A percentile compares a stretch with the other conserved stretches of the same genome.
Evolutionary conservation across 2,329 filamentous ascomycete genomes (phyloP).

Genomic region (Alternaria sp.): DNA sequence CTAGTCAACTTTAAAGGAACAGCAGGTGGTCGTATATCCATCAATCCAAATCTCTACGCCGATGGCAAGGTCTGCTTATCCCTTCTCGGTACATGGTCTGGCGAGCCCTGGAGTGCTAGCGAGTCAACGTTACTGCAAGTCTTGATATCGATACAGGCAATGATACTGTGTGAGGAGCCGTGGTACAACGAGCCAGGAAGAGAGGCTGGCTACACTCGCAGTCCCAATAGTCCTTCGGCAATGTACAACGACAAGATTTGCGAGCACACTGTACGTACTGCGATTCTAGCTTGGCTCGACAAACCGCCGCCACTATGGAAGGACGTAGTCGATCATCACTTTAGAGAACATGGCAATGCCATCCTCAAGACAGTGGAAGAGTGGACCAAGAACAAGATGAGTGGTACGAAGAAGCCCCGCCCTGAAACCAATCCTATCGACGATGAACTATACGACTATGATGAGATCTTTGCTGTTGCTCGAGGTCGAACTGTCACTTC

Average conservation of each 20-base stretch:
- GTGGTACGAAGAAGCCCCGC: not conserved
- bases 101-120: conserved; percentile 56
- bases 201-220: conserved; percentile 23
- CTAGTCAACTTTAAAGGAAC: conserved; percentile 58
- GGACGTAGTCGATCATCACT: conserved; percentile 38
- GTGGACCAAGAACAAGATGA: conserved; percentile 25
- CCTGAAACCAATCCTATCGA: no score
- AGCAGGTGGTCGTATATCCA: conserved; percentile 49
- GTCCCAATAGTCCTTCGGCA: conserved; percentile 16
- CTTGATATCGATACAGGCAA: conserved; percentile 65
- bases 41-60: conserved; percentile 64
- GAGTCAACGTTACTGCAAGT: conserved; percentile 63
- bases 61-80: conserved; percentile 54
- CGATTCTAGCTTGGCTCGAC: conserved; percentile 47
- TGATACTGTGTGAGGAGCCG: conserved; percentile 65
- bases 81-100: conserved; percentile 52
- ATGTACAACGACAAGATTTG: conserved; percentile 41
- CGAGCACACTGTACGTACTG: conserved; percentile 40
- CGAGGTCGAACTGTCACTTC: not conserved
- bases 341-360: conserved; percentile 31
- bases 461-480: not conserved
- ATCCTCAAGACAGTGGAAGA: conserved; percentile 34
- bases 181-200: conserved; percentile 64
- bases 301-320: conserved; percentile 29
- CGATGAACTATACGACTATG: not conserved